Conservation (phyloP, 1,284 basidiomycete genomes). For the Ceratobasidium sp. region DNA sequence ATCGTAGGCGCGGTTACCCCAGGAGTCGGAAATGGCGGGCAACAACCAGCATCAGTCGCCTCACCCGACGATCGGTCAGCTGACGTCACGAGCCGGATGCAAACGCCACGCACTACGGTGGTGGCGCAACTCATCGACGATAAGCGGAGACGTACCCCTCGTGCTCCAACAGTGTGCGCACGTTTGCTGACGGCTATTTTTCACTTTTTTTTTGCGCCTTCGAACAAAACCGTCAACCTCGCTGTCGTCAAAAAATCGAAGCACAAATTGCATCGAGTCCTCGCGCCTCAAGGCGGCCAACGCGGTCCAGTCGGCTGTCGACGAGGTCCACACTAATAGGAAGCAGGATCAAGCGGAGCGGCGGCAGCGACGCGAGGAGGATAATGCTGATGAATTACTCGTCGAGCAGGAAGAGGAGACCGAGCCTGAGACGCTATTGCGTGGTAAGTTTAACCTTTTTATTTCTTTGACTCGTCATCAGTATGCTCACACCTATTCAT, state of each 20-base stretch:
- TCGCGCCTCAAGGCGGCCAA: not conserved
- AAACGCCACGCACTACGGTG: too few relatives aligned
- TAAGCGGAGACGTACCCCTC: too few relatives aligned
- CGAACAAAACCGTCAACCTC: conserved; percentile 3
- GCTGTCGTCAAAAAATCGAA: not conserved
- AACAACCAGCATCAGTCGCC: too few relatives aligned
- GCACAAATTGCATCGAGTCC: not conserved
- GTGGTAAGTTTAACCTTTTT: not conserved
- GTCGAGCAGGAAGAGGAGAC: not conserved
- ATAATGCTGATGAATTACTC: not conserved
- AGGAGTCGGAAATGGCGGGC: too few relatives aligned
- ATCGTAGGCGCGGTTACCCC: too few relatives aligned
- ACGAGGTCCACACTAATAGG: not conserved
- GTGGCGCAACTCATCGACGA: too few relatives aligned
- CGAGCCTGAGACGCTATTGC: conserved; percentile 1
- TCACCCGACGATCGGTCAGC: too few relatives aligned
- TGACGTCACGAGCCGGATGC: too few relatives aligned
- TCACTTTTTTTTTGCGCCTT: not conserved
- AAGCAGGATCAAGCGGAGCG: not conserved
- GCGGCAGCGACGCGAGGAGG: not conserved
- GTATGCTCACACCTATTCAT: not conserved
- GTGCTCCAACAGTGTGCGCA: conserved; percentile 3
- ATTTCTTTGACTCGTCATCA: not conserved
- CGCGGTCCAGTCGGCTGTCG: not conserved
- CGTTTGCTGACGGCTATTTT: not conserved